These are phyloP conservation scores for Salvia rosmarinus DNA, from an alignment of 257 asterid species.

Conservation along the genomic window DNA sequence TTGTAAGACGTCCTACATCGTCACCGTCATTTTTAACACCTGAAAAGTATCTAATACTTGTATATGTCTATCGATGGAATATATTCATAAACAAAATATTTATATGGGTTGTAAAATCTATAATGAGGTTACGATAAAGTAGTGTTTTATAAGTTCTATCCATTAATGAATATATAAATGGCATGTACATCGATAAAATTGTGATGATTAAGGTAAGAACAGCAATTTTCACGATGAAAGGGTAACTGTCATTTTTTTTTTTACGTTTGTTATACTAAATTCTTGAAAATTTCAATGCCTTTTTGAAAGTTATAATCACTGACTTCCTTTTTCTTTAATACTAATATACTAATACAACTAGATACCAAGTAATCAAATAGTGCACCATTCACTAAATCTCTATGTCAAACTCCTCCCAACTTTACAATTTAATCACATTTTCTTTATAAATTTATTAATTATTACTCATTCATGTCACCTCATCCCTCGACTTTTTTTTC, in stretches of 20 bases:
- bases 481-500: no score
- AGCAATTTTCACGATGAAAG: not conserved
- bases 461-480: no score
- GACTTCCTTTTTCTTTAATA: not conserved
- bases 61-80: not conserved
- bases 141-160: no score
- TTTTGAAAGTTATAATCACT: not conserved
- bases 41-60: not conserved
- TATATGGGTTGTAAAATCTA: slow-evolving; percentile 11
- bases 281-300: not conserved
- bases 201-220: not conserved
- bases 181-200: not conserved
- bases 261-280: not conserved
- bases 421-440: no score
- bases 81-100: not conserved
- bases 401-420: no score
- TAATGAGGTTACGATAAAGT: slow-evolving; percentile 13
- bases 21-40: slow-evolving; percentile 25
- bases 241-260: slow-evolving; percentile 1
- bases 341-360: not conserved
- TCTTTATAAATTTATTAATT: no score
- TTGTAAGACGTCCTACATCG: slow-evolving; percentile 20
- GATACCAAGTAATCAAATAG: not conserved
- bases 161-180: not conserved
- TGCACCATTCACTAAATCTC: not conserved